phyloP scores from a whole-genome alignment of 179 eudicot genomes.

The Carnegiea gigantea region DNA sequence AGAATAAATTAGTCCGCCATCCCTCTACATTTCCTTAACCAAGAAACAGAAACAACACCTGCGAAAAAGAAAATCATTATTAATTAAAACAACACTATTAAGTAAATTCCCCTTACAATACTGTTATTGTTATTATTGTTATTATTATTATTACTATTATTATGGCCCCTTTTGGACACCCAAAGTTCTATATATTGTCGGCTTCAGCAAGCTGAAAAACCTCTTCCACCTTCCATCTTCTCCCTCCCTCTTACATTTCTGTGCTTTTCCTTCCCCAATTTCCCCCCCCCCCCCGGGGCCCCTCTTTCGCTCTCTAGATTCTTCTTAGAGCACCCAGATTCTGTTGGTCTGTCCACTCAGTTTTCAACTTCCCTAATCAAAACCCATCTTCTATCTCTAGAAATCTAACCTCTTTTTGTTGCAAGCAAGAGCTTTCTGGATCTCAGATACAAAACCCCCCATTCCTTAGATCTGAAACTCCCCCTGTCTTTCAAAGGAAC shows the following conservation, averaged over 20 bases:
- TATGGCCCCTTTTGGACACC: slow-evolving; percentile 9
- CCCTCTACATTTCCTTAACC: too few relatives aligned
- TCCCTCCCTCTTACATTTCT: neutral
- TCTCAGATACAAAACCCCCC: slow-evolving; percentile 13
- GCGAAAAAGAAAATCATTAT: too few relatives aligned
- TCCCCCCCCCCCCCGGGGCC: neutral
- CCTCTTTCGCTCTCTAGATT: slow-evolving; percentile 6
- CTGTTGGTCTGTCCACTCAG: slow-evolving; percentile 17
- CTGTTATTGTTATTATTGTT: too few relatives aligned
- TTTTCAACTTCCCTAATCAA: too few relatives aligned
- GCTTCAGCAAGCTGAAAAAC: slow-evolving; percentile 22
- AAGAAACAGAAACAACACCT: too few relatives aligned
- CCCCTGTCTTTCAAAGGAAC: neutral
- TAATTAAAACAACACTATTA: too few relatives aligned
- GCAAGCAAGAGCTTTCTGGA: neutral
- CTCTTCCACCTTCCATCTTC: slow-evolving; percentile 40
- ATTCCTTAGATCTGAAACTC: slow-evolving; percentile 14
- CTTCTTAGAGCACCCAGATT: slow-evolving; percentile 7
- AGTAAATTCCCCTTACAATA: too few relatives aligned
- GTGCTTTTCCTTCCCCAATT: neutral
- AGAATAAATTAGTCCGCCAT: too few relatives aligned
- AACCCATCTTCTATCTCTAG: neutral
- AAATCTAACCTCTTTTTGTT: slow-evolving; percentile 11
- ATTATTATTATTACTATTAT: too few relatives aligned
- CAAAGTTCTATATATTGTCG: slow-evolving; percentile 34